Percentiles rank a stretch among this genome's conserved stretches.
phyloP scores from a whole-genome alignment of 768 basidiomycete species.

The Ramaria sp. region DNA sequence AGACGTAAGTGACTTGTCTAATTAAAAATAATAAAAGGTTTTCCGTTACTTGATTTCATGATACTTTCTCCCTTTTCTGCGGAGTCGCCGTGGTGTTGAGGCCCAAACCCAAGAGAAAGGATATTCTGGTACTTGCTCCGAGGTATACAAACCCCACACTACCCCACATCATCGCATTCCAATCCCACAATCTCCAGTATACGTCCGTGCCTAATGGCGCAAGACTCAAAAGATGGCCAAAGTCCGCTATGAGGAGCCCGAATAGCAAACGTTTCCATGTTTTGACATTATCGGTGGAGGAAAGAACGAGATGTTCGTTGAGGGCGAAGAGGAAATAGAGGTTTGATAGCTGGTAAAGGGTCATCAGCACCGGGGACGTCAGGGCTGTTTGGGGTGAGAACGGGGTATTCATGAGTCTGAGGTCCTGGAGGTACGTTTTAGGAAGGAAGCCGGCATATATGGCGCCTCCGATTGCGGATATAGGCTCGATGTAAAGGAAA shows the following conservation, averaged over 20 bases:
- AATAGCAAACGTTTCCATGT: constrained; percentile 35
- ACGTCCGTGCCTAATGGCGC: constrained; percentile 29
- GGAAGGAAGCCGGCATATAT: constrained; percentile 35
- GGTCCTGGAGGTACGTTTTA: constrained; percentile 26
- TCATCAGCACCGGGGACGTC: constrained; percentile 26
- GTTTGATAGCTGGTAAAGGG: constrained; percentile 37
- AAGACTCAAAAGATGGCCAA: constrained; percentile 38
- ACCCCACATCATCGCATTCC: constrained; percentile 45
- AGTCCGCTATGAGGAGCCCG: constrained; percentile 36
- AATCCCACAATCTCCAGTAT: constrained; percentile 33
- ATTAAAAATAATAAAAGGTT: too few relatives aligned
- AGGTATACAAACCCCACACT: constrained; percentile 42
- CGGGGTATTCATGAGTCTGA: constrained; percentile 15
- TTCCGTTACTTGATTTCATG: neutral
- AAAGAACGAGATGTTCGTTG: constrained; percentile 38
- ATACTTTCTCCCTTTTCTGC: neutral
- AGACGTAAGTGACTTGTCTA: too few relatives aligned
- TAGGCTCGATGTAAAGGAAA: constrained; percentile 42
- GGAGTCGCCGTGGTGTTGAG: constrained; percentile 3
- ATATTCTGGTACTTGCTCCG: constrained; percentile 33
- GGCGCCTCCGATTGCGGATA: constrained; percentile 37
- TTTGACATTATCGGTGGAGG: constrained; percentile 27
- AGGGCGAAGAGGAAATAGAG: constrained; percentile 41
- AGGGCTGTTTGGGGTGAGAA: neutral
- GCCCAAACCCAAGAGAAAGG: constrained; percentile 29